Percentiles rank a stretch among this genome's conserved stretches.
Evolutionary conservation across 129 eudicot genomes (phyloP).

Genomic region (Escallonia herrerae): DNA sequence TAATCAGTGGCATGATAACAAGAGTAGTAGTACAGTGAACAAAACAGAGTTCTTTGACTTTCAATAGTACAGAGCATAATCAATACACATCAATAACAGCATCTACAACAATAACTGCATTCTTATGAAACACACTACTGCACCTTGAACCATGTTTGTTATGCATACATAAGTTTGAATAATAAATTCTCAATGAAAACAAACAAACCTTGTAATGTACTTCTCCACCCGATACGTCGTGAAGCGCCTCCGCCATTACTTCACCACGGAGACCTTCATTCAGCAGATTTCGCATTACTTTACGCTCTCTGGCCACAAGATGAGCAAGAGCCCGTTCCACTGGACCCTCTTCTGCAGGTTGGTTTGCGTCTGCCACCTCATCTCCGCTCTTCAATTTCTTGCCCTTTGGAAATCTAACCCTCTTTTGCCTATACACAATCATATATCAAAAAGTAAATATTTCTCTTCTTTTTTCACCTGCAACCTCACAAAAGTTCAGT

Average conservation of each 20-base stretch:
- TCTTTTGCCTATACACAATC: conserved; percentile 41
- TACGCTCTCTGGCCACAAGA: conserved; percentile 58
- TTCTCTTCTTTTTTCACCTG: too few relatives aligned
- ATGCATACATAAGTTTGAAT: background rate
- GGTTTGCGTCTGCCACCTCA: conserved; percentile 19
- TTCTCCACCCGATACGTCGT: conserved; percentile 55
- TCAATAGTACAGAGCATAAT: too few relatives aligned
- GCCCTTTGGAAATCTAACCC: conserved; percentile 77
- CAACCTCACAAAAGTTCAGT: too few relatives aligned
- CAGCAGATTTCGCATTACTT: conserved; percentile 32
- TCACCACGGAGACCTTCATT: conserved; percentile 38
- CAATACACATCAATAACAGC: too few relatives aligned
- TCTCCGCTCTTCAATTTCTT: conserved; percentile 61
- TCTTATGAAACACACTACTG: background rate
- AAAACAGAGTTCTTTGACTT: too few relatives aligned
- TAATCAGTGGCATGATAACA: too few relatives aligned
- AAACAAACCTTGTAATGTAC: conserved; percentile 54
- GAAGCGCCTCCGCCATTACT: conserved; percentile 38
- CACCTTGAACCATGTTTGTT: too few relatives aligned
- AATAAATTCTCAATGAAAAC: background rate
- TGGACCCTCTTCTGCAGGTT: conserved; percentile 31
- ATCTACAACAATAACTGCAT: background rate
- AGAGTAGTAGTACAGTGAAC: too few relatives aligned
- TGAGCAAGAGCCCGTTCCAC: conserved; percentile 32
- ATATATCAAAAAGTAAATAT: too few relatives aligned